Conservation (phyloP, 257 asterid species). For the Anisodus tanguticus region DNA sequence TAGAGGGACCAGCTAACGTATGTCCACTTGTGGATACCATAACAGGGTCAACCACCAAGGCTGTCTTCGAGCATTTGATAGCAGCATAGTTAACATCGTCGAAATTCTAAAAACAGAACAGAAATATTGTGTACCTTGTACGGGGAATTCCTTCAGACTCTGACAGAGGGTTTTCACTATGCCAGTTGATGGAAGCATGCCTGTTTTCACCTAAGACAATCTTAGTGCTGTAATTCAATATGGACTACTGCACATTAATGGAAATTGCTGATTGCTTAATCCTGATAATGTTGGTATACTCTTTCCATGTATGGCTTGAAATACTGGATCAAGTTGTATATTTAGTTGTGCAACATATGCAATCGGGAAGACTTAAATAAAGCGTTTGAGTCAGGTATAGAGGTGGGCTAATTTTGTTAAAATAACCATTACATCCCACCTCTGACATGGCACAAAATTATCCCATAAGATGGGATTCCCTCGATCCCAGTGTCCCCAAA, state of each 20-base stretch:
- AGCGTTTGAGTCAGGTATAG: neutral
- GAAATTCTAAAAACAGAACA: neutral
- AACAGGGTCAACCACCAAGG: conserved; percentile 98
- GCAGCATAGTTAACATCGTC: neutral
- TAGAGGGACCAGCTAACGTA: conserved; percentile 69
- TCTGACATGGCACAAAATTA: neutral
- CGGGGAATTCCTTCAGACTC: conserved; percentile 70
- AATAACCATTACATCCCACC: neutral
- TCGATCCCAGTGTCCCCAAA: neutral
- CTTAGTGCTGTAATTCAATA: conserved; percentile 36
- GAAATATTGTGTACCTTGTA: conserved; percentile 55
- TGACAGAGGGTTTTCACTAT: conserved; percentile 71
- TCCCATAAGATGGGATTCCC: neutral
- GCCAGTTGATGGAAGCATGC: conserved; percentile 91
- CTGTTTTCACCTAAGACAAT: conserved; percentile 85
- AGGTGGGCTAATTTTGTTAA: neutral
- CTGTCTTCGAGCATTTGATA: conserved; percentile 60
- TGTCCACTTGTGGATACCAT: conserved; percentile 97
- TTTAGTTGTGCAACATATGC: neutral
- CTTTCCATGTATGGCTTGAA: neutral
- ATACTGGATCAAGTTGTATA: neutral
- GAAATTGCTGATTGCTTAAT: conserved; percentile 14
- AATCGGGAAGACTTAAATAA: neutral
- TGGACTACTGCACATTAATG: neutral
- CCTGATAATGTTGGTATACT: neutral